phyloP scores from a whole-genome alignment of 495 filamentous ascomycete genomes.

The Stereocaulon alpinum region DNA sequence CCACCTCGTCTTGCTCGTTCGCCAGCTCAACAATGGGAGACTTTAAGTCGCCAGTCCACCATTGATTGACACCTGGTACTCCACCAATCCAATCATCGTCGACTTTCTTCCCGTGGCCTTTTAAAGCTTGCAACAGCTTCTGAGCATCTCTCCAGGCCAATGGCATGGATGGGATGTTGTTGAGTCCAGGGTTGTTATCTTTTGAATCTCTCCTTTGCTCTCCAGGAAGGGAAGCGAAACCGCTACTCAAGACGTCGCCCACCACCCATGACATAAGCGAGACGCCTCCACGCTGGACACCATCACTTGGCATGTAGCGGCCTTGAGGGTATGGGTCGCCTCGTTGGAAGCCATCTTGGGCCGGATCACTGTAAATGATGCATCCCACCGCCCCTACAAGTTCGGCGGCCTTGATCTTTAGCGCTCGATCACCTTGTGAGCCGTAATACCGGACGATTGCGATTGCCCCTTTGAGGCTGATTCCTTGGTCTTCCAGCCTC shows the following conservation, averaged over 20 bases:
- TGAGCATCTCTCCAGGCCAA: constrained; percentile 83
- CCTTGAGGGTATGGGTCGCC: constrained; percentile 64
- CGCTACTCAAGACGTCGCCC: constrained; percentile 81
- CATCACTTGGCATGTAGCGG: constrained; percentile 65
- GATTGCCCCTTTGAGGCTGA: constrained; percentile 70
- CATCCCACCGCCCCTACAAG: constrained; percentile 73
- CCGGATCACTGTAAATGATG: constrained; percentile 84
- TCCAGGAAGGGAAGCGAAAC: constrained; percentile 65
- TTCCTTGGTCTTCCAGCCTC: constrained; percentile 53
- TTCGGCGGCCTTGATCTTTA: constrained; percentile 89
- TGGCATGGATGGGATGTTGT: constrained; percentile 78
- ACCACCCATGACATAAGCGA: constrained; percentile 72
- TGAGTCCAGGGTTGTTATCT: constrained; percentile 60
- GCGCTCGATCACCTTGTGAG: constrained; percentile 54
- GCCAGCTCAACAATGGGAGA: constrained; percentile 74
- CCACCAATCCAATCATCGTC: constrained; percentile 68
- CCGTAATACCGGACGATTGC: constrained; percentile 75
- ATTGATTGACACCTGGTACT: constrained; percentile 57
- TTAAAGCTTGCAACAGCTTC: constrained; percentile 60
- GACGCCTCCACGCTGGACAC: constrained; percentile 75
- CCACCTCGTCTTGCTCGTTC: constrained; percentile 77
- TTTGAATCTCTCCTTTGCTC: constrained; percentile 50
- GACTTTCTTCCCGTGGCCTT: constrained; percentile 62
- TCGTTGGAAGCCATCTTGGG: constrained; percentile 63
- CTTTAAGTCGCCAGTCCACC: constrained; percentile 71